A percentile compares a stretch with the other conserved stretches of the same genome.
Conservation (phyloP, 2,329 filamentous ascomycete genomes). For the Emmonsiellopsis sp. region DNA sequence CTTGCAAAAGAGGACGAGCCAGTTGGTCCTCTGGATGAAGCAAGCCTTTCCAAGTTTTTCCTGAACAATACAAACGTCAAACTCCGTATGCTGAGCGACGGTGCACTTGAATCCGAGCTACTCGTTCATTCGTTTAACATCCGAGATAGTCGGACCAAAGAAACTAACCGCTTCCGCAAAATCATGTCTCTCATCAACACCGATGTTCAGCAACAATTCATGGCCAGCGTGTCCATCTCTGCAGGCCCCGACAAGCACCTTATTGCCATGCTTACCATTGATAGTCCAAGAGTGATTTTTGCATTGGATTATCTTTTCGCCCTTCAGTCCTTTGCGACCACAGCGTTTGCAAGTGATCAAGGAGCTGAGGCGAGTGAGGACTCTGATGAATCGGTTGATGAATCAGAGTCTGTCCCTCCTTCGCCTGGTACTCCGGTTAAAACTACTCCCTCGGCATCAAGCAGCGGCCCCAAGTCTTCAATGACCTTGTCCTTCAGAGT, state of each 20-base stretch:
- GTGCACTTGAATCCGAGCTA: slow-evolving; percentile 84
- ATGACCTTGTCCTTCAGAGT: slow-evolving; percentile 81
- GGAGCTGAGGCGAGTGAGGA: slow-evolving; percentile 23
- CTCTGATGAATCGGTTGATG: slow-evolving; percentile 22
- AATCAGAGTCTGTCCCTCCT: slow-evolving; percentile 8
- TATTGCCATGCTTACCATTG: slow-evolving; percentile 85
- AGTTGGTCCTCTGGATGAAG: slow-evolving; percentile 65
- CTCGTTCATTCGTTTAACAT: slow-evolving; percentile 93
- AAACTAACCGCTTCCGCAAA: slow-evolving; percentile 91
- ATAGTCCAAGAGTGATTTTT: slow-evolving; percentile 90
- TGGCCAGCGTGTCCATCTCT: slow-evolving; percentile 92
- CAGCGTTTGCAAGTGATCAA: slow-evolving; percentile 54
- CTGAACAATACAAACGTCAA: slow-evolving; percentile 89
- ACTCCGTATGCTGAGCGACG: slow-evolving; percentile 84
- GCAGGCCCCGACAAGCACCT: slow-evolving; percentile 71
- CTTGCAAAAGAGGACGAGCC: slow-evolving; percentile 66
- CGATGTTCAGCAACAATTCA: slow-evolving; percentile 86
- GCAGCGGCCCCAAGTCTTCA: slow-evolving; percentile 24
- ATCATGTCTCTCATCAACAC: slow-evolving; percentile 98
- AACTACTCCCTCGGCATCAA: not conserved
- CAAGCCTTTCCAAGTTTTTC: slow-evolving; percentile 87
- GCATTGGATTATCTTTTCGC: slow-evolving; percentile 93
- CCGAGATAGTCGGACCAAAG: slow-evolving; percentile 76
- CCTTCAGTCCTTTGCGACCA: slow-evolving; percentile 70
- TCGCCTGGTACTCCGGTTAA: not conserved